Base-by-base conservation (phyloP, 2,329 filamentous ascomycete genomes). In the Periconia sp. region DNA sequence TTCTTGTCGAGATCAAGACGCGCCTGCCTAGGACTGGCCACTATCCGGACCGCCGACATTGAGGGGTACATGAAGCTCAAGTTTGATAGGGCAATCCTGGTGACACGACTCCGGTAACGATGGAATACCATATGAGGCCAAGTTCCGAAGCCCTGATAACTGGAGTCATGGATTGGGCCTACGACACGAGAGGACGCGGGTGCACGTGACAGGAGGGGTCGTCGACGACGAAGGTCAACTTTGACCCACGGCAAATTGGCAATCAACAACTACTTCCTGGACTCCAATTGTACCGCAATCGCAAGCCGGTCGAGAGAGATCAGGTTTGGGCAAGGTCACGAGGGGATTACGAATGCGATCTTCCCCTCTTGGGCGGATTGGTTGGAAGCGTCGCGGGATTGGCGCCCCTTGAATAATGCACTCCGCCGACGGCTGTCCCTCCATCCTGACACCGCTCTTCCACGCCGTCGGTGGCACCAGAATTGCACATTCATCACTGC, bases 391-490 rank as follows among this genome's bases (percentile, higher is more conserved):
- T 48, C 41, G 44, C 53, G 49, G 46, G 30, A 56, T 50, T 52
- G 48, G 50, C 56, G 57, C 52, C 45, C 57, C 51, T 51, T 57
- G 52, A 48, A 52, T 54, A 48, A 56, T 48, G 57, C 57, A 51
- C 50, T 46, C 33, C 48, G 42, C 48, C 52, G 40, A 52, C 47
- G 43, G 46, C 48, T 49, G 47, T 53, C 38, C 29, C 48, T 54
- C 43, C 54, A 43, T 48, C 54, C 53, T 46, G 50, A 45, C 40
- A 51, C 44, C 51, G 44, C 54, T 43, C 37, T 50, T 56, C 38
- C 57, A 58, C 54, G 41, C 46, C 43, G 26, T 45, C 39, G 36
- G 37, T 43, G 25, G 40, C 33, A 37, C 38, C 40, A 41, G 43
- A 54, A 50, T 10, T 48, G 51, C 51, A 56, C 44, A 32, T 54